phyloP scores from a whole-genome alignment of 2,329 filamentous ascomycete species.

The Aureobasidium pullulans region DNA sequence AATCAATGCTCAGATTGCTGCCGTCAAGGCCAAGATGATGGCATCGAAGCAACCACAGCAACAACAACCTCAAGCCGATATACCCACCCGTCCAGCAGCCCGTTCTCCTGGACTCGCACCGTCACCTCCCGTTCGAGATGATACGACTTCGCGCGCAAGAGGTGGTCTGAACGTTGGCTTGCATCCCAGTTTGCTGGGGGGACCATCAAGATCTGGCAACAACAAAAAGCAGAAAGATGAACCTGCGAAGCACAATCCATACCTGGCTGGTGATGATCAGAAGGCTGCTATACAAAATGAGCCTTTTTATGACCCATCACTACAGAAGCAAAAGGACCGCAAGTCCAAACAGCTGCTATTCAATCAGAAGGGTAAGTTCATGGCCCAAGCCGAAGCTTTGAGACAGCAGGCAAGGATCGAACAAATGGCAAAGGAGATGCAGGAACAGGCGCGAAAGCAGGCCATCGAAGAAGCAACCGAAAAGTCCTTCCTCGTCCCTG shows the following conservation, averaged over 20 bases:
- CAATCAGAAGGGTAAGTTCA: conserved; percentile 95
- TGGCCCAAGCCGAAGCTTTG: conserved; percentile 83
- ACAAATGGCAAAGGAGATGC: conserved; percentile 89
- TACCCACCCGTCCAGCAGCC: background rate
- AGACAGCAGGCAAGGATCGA: conserved; percentile 83
- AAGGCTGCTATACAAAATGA: conserved; percentile 54
- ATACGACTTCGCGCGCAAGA: conserved; percentile 42
- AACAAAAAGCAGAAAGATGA: conserved; percentile 39
- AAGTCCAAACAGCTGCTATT: conserved; percentile 74
- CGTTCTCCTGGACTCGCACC: conserved; percentile 8
- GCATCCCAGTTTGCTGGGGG: conserved; percentile 63
- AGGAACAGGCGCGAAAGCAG: conserved; percentile 77
- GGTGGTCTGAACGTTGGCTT: conserved; percentile 69
- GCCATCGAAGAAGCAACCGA: conserved; percentile 92
- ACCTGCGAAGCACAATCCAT: conserved; percentile 37
- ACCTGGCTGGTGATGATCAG: conserved; percentile 28
- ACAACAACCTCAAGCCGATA: background rate
- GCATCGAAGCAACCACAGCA: conserved; percentile 11
- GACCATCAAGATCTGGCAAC: conserved; percentile 24
- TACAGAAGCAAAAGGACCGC: conserved; percentile 55
- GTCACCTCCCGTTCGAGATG: conserved; percentile 38
- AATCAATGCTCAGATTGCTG: conserved; percentile 23
- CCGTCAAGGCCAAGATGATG: conserved; percentile 27
- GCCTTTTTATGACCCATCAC: conserved; percentile 72
- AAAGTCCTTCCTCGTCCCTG: conserved; percentile 77